Evolutionary conservation across 768 basidiomycete genomes (phyloP).

Genomic region (Podaxis sp.): DNA sequence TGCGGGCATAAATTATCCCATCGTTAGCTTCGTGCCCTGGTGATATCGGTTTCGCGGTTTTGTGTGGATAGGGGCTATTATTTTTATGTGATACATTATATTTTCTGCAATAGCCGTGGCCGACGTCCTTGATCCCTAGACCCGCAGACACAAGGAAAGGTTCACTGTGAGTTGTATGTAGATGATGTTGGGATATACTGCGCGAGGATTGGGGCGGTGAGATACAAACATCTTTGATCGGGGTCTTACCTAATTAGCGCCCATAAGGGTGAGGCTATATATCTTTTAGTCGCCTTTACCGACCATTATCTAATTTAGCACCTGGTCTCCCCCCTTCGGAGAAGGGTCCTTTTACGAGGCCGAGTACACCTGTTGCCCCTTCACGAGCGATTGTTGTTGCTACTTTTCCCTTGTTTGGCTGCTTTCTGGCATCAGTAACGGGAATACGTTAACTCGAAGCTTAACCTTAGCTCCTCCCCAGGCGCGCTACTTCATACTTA

Average conservation of each 20-base stretch:
- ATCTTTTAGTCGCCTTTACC: neutral
- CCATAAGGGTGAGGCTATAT: slow-evolving; percentile 6
- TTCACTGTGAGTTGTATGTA: neutral
- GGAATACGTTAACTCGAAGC: neutral
- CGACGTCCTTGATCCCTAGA: neutral
- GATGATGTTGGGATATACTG: neutral
- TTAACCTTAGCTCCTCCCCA: neutral
- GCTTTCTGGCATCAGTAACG: neutral
- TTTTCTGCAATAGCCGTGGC: neutral
- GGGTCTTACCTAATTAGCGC: slow-evolving; percentile 4
- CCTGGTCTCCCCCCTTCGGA: neutral
- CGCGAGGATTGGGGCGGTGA: neutral
- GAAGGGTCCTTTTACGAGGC: neutral
- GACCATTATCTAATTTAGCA: slow-evolving; percentile 8
- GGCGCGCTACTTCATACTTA: neutral
- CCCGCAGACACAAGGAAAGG: neutral
- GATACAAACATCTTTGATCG: neutral
- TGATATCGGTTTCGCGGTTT: slow-evolving; percentile 8
- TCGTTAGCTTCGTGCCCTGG: slow-evolving; percentile 1
- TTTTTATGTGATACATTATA: slow-evolving; percentile 14
- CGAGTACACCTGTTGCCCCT: neutral
- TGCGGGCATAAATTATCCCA: neutral
- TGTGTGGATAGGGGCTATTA: slow-evolving; percentile 14
- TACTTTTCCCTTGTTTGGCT: slow-evolving; percentile 4
- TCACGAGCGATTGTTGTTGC: neutral